These are phyloP conservation scores for Rhodomyrtus psidioides DNA, from an alignment of 441 rosid species.

Conservation along the genomic window DNA sequence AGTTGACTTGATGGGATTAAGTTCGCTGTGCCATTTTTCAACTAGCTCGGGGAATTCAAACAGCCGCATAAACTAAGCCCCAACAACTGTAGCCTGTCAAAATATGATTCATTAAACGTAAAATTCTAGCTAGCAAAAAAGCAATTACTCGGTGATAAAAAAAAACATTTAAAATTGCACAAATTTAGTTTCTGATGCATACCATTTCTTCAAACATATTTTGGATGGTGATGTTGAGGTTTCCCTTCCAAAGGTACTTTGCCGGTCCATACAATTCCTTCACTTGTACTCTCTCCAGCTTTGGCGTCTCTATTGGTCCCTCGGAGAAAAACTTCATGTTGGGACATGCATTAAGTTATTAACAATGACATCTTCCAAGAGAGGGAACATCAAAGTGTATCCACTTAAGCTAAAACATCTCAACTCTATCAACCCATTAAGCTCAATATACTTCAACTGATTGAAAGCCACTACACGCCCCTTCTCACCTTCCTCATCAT, in stretches of 20 bases:
- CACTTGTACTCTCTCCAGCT: neutral
- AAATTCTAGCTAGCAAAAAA: neutral
- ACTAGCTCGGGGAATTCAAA: accelerated
- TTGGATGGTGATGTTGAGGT: neutral
- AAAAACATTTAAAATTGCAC: neutral
- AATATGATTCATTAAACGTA: neutral
- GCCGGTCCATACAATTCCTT: no score
- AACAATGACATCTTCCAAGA: neutral
- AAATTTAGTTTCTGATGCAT: neutral
- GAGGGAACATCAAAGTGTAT: neutral
- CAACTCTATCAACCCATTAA: neutral
- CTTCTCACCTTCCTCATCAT: neutral
- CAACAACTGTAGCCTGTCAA: neutral
- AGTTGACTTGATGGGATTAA: neutral
- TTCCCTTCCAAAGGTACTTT: neutral
- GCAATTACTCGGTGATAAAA: neutral
- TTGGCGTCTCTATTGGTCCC: neutral
- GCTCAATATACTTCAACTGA: neutral
- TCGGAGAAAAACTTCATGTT: accelerated
- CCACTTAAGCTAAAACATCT: neutral
- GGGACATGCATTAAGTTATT: neutral
- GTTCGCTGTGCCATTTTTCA: neutral
- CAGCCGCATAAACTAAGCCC: accelerated
- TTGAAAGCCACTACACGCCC: neutral
- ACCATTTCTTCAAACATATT: neutral